Evolutionary conservation across 805 yeast genomes (phyloP), one percentile per base, ranked within the genome.

Genomic region (Torulaspora maleeae): DNA sequence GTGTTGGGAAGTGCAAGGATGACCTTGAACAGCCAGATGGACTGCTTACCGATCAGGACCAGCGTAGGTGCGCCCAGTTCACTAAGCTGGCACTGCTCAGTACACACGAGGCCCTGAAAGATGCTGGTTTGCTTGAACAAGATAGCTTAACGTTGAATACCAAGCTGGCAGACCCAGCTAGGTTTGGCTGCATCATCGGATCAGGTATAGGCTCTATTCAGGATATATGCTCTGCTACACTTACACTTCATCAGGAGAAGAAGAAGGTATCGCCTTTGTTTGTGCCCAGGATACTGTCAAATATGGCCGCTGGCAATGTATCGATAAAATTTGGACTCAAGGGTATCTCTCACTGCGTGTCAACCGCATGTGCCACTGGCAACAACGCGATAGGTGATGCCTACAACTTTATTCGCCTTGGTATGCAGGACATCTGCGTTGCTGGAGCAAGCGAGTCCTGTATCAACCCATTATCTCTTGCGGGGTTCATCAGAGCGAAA

Each of bases 321-420:
- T 83, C 96, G 5, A 90, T 93, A 45, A 75, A 78, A 51, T 78
- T 80, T 55, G 84, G 85, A 1, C 69, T 89, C 32, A 71, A 76
- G 55, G 99, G 99, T 0, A 95, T 96, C 1, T 78, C 86, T 35
- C 96, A 90, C 60, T 72, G 95, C 0, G 93, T 81, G 0, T 78
- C 95, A 1, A 89, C 98, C 0, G 99, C 99, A 0, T 93, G 99
- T 70, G 95, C 99, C 3, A 89, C 99, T 0, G 99, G 99, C 0
- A 77, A 84, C 24, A 95, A 93, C 59, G 77, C 96, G 0, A 82
- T 93, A 38, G 98, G 98, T 3, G 99, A 93, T 61, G 97, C 96
- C 0, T 77, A 74, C 53, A 78, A 90, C 56, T 82, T 90, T 56
- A 86, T 93, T 47, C 69, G 74, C 48, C 80, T 81, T 45, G 95